phyloP scores from a whole-genome alignment of 805 yeast species.

The Metschnikowia gelsemii region DNA sequence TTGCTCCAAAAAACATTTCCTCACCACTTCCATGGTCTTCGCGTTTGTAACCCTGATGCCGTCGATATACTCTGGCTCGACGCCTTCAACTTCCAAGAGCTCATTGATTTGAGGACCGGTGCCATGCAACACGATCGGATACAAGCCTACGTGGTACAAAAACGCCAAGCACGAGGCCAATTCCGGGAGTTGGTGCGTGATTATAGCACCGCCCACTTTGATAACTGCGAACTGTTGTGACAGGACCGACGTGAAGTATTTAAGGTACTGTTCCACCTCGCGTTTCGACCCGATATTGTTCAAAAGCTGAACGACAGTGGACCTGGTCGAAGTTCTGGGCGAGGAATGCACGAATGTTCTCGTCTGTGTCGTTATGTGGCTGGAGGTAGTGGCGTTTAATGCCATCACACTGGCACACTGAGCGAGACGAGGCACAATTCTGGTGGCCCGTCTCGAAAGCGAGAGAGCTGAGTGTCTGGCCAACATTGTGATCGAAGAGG shows the following conservation, averaged over 20 bases:
- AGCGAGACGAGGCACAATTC: slow-evolving; percentile 8
- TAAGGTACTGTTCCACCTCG: slow-evolving; percentile 96
- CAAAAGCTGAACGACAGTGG: slow-evolving; percentile 91
- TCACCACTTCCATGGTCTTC: slow-evolving; percentile 92
- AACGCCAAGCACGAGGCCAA: slow-evolving; percentile 94
- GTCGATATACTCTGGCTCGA: slow-evolving; percentile 92
- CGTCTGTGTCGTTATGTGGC: background rate
- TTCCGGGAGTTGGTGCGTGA: slow-evolving; percentile 90
- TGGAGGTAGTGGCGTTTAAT: background rate
- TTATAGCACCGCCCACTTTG: slow-evolving; percentile 98
- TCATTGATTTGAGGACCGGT: slow-evolving; percentile 99
- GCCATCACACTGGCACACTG: background rate
- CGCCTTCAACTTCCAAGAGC: slow-evolving; percentile 87
- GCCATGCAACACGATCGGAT: slow-evolving; percentile 96
- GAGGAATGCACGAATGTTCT: slow-evolving; percentile 13
- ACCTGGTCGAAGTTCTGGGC: slow-evolving; percentile 61
- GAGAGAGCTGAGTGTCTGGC: slow-evolving; percentile 12
- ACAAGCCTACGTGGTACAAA: slow-evolving; percentile 93
- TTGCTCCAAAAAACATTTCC: slow-evolving; percentile 93
- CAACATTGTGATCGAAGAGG: slow-evolving; percentile 18
- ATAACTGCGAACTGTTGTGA: slow-evolving; percentile 98
- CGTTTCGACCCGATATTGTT: slow-evolving; percentile 96
- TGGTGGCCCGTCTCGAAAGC: slow-evolving; percentile 13
- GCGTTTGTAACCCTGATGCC: slow-evolving; percentile 96
- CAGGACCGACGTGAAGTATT: slow-evolving; percentile 92